A percentile compares a stretch with the other conserved stretches of the same genome.
These are phyloP conservation scores for Nitzschia inconspicua DNA, from an alignment of 108 stramenopile genomes.

Conservation along the genomic window DNA sequence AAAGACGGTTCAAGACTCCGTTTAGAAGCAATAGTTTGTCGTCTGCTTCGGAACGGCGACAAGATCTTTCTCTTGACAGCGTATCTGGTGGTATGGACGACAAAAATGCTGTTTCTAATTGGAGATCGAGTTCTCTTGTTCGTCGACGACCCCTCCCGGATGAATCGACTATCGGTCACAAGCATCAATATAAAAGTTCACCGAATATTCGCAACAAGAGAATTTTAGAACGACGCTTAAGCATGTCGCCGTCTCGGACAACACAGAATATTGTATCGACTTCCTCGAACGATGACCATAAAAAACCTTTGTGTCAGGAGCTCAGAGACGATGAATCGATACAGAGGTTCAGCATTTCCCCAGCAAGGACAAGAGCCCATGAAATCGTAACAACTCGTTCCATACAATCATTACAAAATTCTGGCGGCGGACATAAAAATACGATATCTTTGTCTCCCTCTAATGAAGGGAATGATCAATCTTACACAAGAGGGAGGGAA, in stretches of 20 bases:
- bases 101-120: not conserved
- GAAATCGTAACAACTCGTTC: not conserved
- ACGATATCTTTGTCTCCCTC: not conserved
- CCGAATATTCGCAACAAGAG: not conserved
- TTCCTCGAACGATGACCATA: not conserved
- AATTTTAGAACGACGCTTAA: not conserved
- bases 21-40: not conserved
- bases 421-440: not conserved
- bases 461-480: not conserved
- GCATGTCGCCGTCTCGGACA: not conserved
- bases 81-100: not conserved
- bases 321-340: not conserved
- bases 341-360: not conserved
- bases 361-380: not conserved
- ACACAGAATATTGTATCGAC: not conserved
- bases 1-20: not conserved
- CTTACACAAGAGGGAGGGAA: too few relatives aligned
- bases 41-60: slow-evolving; percentile 8
- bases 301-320: too few relatives aligned
- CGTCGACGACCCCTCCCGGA: not conserved
- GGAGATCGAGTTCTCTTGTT: not conserved
- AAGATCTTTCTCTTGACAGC: not conserved
- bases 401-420: not conserved
- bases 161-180: not conserved
- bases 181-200: not conserved